A percentile compares a stretch with the other conserved stretches of the same genome.
Conservation (phyloP, 371 early-diverging fungal species). For the Zychaea mexicana region DNA sequence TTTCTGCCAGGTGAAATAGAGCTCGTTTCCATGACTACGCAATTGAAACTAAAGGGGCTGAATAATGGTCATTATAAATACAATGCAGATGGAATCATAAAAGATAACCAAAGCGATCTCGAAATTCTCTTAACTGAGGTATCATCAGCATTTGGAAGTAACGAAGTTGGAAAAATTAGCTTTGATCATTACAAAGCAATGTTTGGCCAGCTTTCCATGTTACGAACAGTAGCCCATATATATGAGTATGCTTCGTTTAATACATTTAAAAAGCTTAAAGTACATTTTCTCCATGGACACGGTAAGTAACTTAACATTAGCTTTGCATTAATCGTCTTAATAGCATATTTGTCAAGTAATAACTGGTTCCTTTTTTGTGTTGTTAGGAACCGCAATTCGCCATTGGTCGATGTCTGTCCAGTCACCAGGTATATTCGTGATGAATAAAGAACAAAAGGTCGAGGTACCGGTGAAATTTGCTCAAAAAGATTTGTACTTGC, state of each 20-base stretch:
- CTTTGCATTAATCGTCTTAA: background rate
- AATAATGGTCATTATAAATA: conserved; percentile 2
- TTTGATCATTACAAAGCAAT: conserved; percentile 29
- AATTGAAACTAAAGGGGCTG: conserved; percentile 5
- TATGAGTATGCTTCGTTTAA: conserved; percentile 26
- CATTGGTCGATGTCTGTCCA: conserved; percentile 35
- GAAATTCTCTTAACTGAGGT: conserved; percentile 22
- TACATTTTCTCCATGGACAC: conserved; percentile 29
- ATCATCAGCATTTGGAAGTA: conserved; percentile 19
- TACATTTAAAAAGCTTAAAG: conserved; percentile 24
- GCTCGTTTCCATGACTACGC: conserved; percentile 3
- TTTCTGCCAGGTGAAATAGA: conserved; percentile 33
- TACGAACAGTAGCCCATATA: conserved; percentile 27
- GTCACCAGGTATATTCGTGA: conserved; percentile 27
- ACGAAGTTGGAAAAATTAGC: conserved; percentile 18
- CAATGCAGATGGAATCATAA: conserved; percentile 14
- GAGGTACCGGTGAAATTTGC: conserved; percentile 25
- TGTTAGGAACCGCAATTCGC: conserved; percentile 24
- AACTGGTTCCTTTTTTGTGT: background rate
- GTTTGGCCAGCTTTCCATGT: conserved; percentile 33
- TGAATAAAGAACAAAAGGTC: conserved; percentile 33
- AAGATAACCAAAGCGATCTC: conserved; percentile 6
- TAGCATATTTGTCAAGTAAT: background rate
- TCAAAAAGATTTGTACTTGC: conserved; percentile 27
- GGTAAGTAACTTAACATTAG: conserved; percentile 25